A percentile compares a stretch with the other conserved stretches of the same genome.
Evolutionary conservation across 2,329 filamentous ascomycete genomes (phyloP).

Genomic region (Myriosclerotinia scirpicola): DNA sequence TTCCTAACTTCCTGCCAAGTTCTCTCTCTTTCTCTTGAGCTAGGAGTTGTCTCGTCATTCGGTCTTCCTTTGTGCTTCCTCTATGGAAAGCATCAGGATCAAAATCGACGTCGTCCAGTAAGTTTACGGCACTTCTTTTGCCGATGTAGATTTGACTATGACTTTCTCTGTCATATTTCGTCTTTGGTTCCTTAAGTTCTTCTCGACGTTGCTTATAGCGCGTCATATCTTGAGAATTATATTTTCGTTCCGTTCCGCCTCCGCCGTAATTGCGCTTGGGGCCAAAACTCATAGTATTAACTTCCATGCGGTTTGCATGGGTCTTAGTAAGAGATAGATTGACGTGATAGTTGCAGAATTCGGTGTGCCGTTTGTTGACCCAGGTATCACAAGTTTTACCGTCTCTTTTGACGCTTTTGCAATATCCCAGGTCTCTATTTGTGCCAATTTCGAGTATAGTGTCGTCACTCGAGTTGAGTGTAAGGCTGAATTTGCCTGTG

Average conservation of each 20-base stretch:
- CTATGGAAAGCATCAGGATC: slow-evolving; percentile 52
- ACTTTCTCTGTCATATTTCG: slow-evolving; percentile 56
- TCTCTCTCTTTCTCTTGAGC: slow-evolving; percentile 71
- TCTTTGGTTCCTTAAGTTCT: slow-evolving; percentile 39
- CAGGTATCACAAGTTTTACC: slow-evolving; percentile 77
- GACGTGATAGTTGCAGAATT: slow-evolving; percentile 91
- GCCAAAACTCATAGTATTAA: slow-evolving; percentile 66
- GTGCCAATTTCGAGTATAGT: slow-evolving; percentile 86
- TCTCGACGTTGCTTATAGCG: slow-evolving; percentile 34
- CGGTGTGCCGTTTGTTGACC: slow-evolving; percentile 85
- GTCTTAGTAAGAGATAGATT: slow-evolving; percentile 76
- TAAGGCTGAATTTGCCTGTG: slow-evolving; percentile 81
- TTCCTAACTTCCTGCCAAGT: slow-evolving; percentile 65
- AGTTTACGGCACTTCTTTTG: slow-evolving; percentile 55
- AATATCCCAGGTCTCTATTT: slow-evolving; percentile 83
- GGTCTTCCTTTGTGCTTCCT: slow-evolving; percentile 63
- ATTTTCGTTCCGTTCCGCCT: slow-evolving; percentile 38
- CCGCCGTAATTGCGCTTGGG: slow-evolving; percentile 36
- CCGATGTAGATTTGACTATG: slow-evolving; percentile 57
- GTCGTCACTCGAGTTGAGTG: slow-evolving; percentile 82
- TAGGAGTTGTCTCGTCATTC: slow-evolving; percentile 62
- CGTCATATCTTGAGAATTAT: slow-evolving; percentile 32
- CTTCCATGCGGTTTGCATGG: slow-evolving; percentile 67
- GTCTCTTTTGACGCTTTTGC: slow-evolving; percentile 81
- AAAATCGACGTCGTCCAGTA: slow-evolving; percentile 66